Evolutionary conservation across 768 basidiomycete genomes (phyloP), one percentile per base, ranked within the genome.

Genomic region (Collybiopsis confluens): DNA sequence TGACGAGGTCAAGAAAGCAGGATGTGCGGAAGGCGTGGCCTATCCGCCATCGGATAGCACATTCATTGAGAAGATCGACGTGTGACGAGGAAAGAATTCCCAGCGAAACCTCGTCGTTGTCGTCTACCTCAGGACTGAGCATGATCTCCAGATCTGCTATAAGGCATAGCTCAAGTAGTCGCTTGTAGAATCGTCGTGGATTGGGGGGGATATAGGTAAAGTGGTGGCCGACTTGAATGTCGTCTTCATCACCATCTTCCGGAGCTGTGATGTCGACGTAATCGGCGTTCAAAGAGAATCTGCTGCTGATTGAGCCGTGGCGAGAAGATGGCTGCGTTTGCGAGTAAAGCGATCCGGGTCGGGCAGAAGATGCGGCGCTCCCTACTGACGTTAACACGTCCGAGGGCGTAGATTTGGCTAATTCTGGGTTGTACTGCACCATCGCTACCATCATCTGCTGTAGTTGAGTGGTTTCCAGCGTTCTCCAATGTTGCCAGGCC

Each of bases 171-270:
- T 92, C 86, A 26, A 97, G 78, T 15, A 98, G 77, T 10, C 90
- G 82, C 58, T 84, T 83, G 75, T 96, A 99, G 66, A 80, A 91
- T 61, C 81, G 84, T 68, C 81, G 83, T 6, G 95, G 90, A 64
- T 90, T 90, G 15, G 92, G 85, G 2, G 95, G 95, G 56, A 98
- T 92, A 65, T 82, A 97, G 0, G 90, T 91, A 73, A 94, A 97
- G 61, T 86, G 75, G 58, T 86, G 83, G 24, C 87, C 87, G 42
- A 81, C 81, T 30, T 78, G 80, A 40, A 89, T 74, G 44, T 89
- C 86, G 10, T 89, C 88, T 57, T 89, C 88, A 9, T 69, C 81
- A 5, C 78, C 78, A 28, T 76, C 75, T 28, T 63, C 68, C 2
- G 68, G 61, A 28, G 71, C 67, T 6, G 68, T 59, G 54, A 70